phyloP scores from a whole-genome alignment of 768 basidiomycete genomes.

The Suillus decipiens region DNA sequence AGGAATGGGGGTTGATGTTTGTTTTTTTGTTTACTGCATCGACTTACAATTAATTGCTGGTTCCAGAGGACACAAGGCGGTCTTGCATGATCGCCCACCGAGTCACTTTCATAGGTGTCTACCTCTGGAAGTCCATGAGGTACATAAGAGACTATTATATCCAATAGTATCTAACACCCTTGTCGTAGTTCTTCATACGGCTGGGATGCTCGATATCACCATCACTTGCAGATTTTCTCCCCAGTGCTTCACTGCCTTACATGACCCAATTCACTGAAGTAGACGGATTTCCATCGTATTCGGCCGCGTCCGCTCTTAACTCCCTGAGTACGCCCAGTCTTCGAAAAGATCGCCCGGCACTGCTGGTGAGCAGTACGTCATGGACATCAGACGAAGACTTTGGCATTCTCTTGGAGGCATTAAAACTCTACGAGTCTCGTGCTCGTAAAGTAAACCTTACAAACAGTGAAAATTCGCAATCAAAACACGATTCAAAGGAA shows the following conservation, averaged over 20 bases:
- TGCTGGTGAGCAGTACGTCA: slow-evolving; percentile 89
- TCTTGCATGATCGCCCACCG: slow-evolving; percentile 91
- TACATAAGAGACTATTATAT: slow-evolving; percentile 30
- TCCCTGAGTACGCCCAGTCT: slow-evolving; percentile 44
- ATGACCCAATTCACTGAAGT: slow-evolving; percentile 62
- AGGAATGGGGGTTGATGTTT: slow-evolving; percentile 78
- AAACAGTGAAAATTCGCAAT: not conserved
- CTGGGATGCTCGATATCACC: slow-evolving; percentile 41
- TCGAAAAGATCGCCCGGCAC: slow-evolving; percentile 75
- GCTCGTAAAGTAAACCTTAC: slow-evolving; percentile 39
- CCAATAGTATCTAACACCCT: slow-evolving; percentile 8
- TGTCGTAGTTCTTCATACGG: slow-evolving; percentile 49
- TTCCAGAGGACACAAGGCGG: slow-evolving; percentile 70
- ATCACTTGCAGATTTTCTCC: slow-evolving; percentile 51
- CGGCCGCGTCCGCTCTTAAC: slow-evolving; percentile 24
- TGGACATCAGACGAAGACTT: slow-evolving; percentile 99
- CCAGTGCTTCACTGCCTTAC: slow-evolving; percentile 51
- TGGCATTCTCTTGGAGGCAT: slow-evolving; percentile 73
- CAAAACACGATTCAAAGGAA: slow-evolving; percentile 15
- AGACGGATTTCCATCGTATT: slow-evolving; percentile 14
- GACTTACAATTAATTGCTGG: slow-evolving; percentile 11
- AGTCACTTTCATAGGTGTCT: slow-evolving; percentile 74
- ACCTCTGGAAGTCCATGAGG: slow-evolving; percentile 76
- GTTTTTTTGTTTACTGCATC: slow-evolving; percentile 28
- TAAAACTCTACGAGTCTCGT: slow-evolving; percentile 66